phyloP scores from a whole-genome alignment of 345 rosid genomes.

The Abelmoschus esculentus region DNA sequence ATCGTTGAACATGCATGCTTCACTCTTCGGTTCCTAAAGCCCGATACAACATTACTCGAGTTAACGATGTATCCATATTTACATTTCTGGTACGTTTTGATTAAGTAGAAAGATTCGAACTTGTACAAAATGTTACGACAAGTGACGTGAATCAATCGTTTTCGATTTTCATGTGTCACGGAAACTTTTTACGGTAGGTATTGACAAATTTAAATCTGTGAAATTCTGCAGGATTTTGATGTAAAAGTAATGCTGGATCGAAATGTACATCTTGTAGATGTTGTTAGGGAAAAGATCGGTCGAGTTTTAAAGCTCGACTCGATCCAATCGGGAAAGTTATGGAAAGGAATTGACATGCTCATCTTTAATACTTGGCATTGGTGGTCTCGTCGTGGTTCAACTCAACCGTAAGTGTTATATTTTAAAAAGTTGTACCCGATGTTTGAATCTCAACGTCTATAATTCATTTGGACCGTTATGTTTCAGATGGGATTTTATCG shows the following conservation, averaged over 20 bases:
- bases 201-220: not conserved
- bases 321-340: constrained; percentile 50
- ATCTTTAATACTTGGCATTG: constrained; percentile 92
- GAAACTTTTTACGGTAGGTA: too few relatives aligned
- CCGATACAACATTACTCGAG: constrained; percentile 28
- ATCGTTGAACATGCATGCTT: constrained; percentile 69
- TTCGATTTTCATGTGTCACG: too few relatives aligned
- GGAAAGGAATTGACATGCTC: constrained; percentile 58
- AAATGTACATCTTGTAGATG: constrained; percentile 61
- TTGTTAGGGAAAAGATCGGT: constrained; percentile 44
- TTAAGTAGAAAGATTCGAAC: too few relatives aligned
- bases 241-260: constrained; percentile 47
- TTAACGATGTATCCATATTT: constrained; percentile 41
- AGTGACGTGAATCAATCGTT: too few relatives aligned
- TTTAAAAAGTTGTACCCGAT: not conserved
- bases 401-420: constrained; percentile 45
- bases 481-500: constrained; percentile 67
- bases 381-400: constrained; percentile 72
- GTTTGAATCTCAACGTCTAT: not conserved
- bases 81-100: constrained; percentile 27
- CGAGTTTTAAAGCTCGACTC: constrained; percentile 71
- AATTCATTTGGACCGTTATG: not conserved
- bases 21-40: constrained; percentile 44
- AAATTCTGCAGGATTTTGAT: constrained; percentile 42
- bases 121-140: too few relatives aligned